phyloP scores from a whole-genome alignment of 495 filamentous ascomycete genomes.

The Penicillium riverlandense region DNA sequence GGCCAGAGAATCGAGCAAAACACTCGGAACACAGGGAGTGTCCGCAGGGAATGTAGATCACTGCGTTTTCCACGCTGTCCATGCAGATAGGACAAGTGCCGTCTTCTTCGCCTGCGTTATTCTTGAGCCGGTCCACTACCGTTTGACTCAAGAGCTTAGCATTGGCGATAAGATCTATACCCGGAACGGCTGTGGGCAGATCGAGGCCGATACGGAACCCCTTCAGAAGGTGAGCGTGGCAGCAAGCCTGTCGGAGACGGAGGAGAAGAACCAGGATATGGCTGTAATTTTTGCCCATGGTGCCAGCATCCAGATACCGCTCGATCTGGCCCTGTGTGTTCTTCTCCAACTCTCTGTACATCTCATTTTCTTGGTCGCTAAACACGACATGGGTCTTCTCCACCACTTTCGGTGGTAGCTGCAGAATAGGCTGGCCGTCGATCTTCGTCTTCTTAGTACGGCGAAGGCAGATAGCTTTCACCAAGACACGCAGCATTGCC shows the following conservation, averaged over 20 bases:
- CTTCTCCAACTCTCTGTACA: constrained; percentile 67
- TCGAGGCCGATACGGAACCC: constrained; percentile 57
- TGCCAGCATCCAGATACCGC: constrained; percentile 64
- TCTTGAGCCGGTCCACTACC: constrained; percentile 64
- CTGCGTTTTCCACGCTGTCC: constrained; percentile 65
- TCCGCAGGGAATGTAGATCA: constrained; percentile 79
- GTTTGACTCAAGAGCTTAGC: constrained; percentile 53
- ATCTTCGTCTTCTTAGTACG: constrained; percentile 78
- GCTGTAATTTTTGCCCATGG: constrained; percentile 71
- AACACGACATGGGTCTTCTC: constrained; percentile 65
- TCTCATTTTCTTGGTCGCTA: constrained; percentile 58
- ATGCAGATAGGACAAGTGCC: constrained; percentile 68
- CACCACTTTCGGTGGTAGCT: constrained; percentile 62
- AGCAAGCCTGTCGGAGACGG: constrained; percentile 78
- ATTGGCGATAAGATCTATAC: constrained; percentile 58
- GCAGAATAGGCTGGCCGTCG: constrained; percentile 78
- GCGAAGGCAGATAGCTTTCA: constrained; percentile 80
- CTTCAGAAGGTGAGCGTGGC: constrained; percentile 83
- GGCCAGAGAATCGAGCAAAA: constrained; percentile 65
- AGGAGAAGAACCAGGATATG: constrained; percentile 81
- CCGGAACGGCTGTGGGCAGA: constrained; percentile 41
- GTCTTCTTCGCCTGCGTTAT: constrained; percentile 45
- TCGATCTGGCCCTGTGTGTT: constrained; percentile 66
- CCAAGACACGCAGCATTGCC: constrained; percentile 65
- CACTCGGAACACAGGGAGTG: constrained; percentile 78